Base-by-base conservation (phyloP, 495 filamentous ascomycete genomes). In the Pyronema domesticum region DNA sequence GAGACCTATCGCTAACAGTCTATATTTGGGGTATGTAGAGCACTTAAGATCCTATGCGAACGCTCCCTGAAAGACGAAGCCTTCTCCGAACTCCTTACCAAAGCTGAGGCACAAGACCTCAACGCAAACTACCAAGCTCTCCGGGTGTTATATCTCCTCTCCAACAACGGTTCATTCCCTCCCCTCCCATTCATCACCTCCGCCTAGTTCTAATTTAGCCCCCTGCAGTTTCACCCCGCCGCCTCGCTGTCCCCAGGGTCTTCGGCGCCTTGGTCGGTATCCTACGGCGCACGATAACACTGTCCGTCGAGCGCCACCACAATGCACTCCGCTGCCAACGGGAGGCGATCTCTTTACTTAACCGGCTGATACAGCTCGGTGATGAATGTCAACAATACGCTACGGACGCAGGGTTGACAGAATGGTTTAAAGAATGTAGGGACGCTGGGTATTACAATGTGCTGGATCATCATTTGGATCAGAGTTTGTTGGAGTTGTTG, bases 41-140 rank as follows among this genome's bases (percentile, higher is more conserved):
- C 50, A 10, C 50, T 40, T 34, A 53, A 53, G 35, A 53, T 53
- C 50, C 35, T 53, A 7, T 40, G 36, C 36, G 50, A 53, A 19
- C 35, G 50, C 13, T 6, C 2, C 3, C 35, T 53, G 3, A 40
- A 43, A 18, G 50, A 40, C 2, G 37, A 43, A 8, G 37, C 36
- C 35, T 18, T 53, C 1, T 10, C 8, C 36, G 35, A 10, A 8
- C 15, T 53, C 15, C 35, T 53, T 6, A 37, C 19, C 5, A 53
- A 53, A 42, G 50, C 19, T n/a, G 50, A 40, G 17, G 1, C 15
- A 9, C 8, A 11, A 14, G 50, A 53, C 18, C 50, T 40, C 3
- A n/a, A 35, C 13, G 10, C 7, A 8, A 40, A 43, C 36, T 43
- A 40, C 7, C 13, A 40, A 10, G 50, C 36, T 8, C 50, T 53